These are phyloP conservation scores for Diaporthe humulicola DNA, from an alignment of 2,329 filamentous ascomycete species.

Conservation along the genomic window DNA sequence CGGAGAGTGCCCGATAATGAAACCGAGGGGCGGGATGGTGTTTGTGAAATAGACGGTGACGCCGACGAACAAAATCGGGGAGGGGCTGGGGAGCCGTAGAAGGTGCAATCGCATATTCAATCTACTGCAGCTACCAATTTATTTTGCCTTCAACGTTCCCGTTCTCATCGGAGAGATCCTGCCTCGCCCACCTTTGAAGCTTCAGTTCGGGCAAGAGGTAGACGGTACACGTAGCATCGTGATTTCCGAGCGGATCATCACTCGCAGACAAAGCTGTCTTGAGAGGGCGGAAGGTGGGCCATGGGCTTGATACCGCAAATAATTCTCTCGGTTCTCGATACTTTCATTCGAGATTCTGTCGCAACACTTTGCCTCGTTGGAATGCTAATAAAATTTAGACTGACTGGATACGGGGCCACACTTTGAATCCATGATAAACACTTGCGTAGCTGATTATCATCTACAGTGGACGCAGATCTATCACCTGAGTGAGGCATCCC, in stretches of 20 bases:
- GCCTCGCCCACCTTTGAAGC: too few relatives aligned
- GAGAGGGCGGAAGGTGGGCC: not conserved
- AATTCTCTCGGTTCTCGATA: not conserved
- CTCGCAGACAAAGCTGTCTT: not conserved
- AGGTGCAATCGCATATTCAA: slow-evolving; percentile 8
- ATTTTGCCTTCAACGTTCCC: not conserved
- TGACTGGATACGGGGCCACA: not conserved
- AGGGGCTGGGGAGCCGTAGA: not conserved
- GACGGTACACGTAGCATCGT: not conserved
- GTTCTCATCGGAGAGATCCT: not conserved
- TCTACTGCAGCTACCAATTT: not conserved
- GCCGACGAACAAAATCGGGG: slow-evolving; percentile 20
- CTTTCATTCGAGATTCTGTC: not conserved
- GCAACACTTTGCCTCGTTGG: not conserved
- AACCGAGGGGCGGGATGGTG: not conserved
- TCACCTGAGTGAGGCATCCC: slow-evolving; percentile 12
- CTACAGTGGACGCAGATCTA: slow-evolving; percentile 6
- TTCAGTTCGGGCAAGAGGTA: too few relatives aligned
- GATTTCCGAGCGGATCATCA: not conserved
- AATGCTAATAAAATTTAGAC: not conserved
- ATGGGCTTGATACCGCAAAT: not conserved
- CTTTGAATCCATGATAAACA: not conserved
- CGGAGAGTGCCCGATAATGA: not conserved
- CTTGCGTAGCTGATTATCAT: not conserved
- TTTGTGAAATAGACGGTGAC: not conserved